Evolutionary conservation across 768 basidiomycete genomes (phyloP).

Genomic region (Podaxis sp.): DNA sequence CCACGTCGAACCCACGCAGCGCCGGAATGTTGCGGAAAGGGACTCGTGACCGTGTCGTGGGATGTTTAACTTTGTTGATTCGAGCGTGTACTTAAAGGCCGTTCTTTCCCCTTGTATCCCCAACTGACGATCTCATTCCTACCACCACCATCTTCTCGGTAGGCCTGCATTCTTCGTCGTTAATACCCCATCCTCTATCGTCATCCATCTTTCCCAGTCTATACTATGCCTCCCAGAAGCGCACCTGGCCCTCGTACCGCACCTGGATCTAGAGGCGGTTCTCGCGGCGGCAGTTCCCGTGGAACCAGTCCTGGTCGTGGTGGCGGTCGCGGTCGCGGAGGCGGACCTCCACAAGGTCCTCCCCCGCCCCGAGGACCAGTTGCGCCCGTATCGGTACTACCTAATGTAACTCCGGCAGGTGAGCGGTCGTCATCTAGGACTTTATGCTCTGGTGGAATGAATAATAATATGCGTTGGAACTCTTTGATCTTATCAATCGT

Average conservation of each 20-base stretch:
- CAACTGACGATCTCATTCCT: constrained; percentile 6
- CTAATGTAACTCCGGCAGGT: constrained; percentile 27
- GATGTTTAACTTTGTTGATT: background rate
- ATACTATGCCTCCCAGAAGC: constrained; percentile 5
- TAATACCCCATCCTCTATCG: background rate
- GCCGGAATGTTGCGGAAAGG: background rate
- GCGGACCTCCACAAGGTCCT: constrained; percentile 23
- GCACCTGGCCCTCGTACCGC: constrained; percentile 11
- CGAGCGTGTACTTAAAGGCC: background rate
- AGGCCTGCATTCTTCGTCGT: constrained; percentile 6
- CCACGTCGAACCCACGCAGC: background rate
- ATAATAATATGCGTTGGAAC: constrained; percentile 15
- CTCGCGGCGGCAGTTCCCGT: constrained; percentile 16
- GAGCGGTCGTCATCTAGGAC: constrained; percentile 21
- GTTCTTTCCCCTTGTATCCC: background rate
- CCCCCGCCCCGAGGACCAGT: constrained; percentile 22
- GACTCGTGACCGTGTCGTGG: background rate
- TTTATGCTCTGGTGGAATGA: background rate
- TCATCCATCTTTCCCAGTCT: background rate
- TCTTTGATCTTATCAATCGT: constrained; percentile 52
- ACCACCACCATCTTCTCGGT: constrained; percentile 7
- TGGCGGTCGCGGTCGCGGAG: background rate
- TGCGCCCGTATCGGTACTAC: constrained; percentile 24
- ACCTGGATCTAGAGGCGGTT: background rate
- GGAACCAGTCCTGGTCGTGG: constrained; percentile 16